Percentiles rank a stretch among this genome's conserved stretches.
phyloP scores from a whole-genome alignment of 108 stramenopile genomes.

The Discostella stelligeroides region DNA sequence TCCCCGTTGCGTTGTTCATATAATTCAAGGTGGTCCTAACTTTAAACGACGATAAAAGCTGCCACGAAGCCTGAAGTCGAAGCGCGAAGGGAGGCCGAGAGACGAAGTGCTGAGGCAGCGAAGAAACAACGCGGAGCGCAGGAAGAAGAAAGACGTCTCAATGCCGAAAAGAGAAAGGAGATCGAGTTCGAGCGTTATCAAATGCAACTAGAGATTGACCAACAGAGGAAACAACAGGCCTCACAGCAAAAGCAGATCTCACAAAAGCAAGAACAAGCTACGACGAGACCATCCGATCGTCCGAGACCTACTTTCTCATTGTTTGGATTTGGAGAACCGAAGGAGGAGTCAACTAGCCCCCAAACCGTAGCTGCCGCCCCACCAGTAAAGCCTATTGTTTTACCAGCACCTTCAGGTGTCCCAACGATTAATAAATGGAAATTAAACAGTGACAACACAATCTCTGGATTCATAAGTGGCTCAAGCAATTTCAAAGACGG shows the following conservation, averaged over 20 bases:
- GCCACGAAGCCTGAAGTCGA: slow-evolving; percentile 14
- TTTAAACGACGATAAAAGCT: neutral
- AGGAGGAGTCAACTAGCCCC: slow-evolving; percentile 2
- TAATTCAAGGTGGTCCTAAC: neutral
- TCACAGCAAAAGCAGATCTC: slow-evolving; percentile 10
- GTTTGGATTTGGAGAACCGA: slow-evolving; percentile 27
- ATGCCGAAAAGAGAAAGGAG: slow-evolving; percentile 15
- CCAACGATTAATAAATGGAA: slow-evolving; percentile 33
- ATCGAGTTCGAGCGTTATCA: slow-evolving; percentile 25
- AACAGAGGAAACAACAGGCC: slow-evolving; percentile 12
- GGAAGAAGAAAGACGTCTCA: slow-evolving; percentile 21
- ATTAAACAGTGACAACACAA: slow-evolving; percentile 37
- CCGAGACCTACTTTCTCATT: slow-evolving; percentile 34
- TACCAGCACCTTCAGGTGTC: slow-evolving; percentile 34
- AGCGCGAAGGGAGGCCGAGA: slow-evolving; percentile 9
- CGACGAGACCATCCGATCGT: neutral
- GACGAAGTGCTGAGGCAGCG: slow-evolving; percentile 10
- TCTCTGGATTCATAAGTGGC: slow-evolving; percentile 39
- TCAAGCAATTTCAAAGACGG: slow-evolving; percentile 37
- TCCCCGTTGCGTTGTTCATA: neutral
- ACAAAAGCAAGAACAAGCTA: slow-evolving; percentile 3
- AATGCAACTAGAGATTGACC: slow-evolving; percentile 13
- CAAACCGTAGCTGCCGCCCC: neutral
- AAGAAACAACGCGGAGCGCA: slow-evolving; percentile 21
- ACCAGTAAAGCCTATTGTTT: slow-evolving; percentile 15